A percentile compares a stretch with the other conserved stretches of the same genome.
phyloP scores from a whole-genome alignment of 441 rosid genomes.

The Gossypium aridum region DNA sequence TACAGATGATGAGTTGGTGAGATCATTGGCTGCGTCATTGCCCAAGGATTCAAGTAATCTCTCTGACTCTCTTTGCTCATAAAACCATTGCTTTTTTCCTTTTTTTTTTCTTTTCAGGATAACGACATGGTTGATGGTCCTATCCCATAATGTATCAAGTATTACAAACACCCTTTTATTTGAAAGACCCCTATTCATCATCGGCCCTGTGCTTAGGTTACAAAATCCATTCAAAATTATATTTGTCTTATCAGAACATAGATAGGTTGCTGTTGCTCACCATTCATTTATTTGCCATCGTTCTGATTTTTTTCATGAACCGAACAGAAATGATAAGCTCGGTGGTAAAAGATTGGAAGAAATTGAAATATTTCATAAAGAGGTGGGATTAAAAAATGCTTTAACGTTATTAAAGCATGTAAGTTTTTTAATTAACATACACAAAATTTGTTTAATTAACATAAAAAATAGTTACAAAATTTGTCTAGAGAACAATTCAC shows the following conservation, averaged over 20 bases:
- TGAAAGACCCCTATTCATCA: background rate
- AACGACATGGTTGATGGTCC: background rate
- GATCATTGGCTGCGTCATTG: background rate
- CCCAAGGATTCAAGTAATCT: background rate
- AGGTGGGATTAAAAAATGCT: too few species aligned
- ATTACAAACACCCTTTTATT: background rate
- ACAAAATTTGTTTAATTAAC: too few species aligned
- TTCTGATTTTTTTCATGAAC: too few species aligned
- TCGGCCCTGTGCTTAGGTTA: background rate
- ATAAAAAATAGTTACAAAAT: too few species aligned
- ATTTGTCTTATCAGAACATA: background rate
- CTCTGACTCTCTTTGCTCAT: background rate
- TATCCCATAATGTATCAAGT: background rate
- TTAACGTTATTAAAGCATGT: too few species aligned
- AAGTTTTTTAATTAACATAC: too few species aligned
- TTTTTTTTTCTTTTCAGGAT: background rate
- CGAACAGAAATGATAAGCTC: too few species aligned
- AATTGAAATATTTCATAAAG: too few species aligned
- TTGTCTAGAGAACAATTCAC: too few species aligned
- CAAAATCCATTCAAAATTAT: background rate
- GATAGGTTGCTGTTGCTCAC: too few species aligned
- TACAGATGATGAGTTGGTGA: background rate
- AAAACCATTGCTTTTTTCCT: background rate
- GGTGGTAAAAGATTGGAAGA: too few species aligned
- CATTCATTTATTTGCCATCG: too few species aligned